Evolutionary conservation across 352 stramenopile genomes (phyloP).

Genomic region (Phytophthora ramorum): DNA sequence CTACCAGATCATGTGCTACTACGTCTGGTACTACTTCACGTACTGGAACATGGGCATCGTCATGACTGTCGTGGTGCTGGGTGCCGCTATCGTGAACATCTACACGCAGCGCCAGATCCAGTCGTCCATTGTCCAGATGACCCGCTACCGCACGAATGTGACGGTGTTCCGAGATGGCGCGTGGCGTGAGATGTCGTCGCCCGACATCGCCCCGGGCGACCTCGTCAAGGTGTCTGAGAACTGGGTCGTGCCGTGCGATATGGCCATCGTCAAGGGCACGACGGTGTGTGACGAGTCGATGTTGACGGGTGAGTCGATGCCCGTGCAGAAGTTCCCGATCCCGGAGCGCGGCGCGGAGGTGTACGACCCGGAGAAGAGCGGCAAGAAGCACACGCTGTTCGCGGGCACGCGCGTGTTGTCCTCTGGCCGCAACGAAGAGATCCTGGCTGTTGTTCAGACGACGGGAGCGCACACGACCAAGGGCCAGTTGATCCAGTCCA

Average conservation of each 20-base stretch:
- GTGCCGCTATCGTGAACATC: conserved; percentile 50
- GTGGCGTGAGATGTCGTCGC: conserved; percentile 43
- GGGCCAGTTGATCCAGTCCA: conserved; percentile 75
- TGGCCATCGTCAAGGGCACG: conserved; percentile 57
- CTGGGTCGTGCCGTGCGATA: conserved; percentile 60
- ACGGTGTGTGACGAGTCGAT: conserved; percentile 60
- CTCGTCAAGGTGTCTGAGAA: conserved; percentile 52
- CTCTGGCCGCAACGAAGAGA: conserved; percentile 50
- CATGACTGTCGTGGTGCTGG: conserved; percentile 45
- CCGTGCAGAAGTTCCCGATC: conserved; percentile 76
- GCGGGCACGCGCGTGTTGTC: conserved; percentile 69
- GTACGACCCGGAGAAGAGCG: conserved; percentile 47
- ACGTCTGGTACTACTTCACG: conserved; percentile 64
- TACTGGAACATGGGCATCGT: conserved; percentile 56
- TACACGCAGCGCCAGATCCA: conserved; percentile 52
- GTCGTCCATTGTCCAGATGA: conserved; percentile 51
- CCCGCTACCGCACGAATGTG: conserved; percentile 54
- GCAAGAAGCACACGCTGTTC: conserved; percentile 80
- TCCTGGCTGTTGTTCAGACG: conserved; percentile 65
- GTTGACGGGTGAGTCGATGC: conserved; percentile 73
- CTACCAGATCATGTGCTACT: conserved; percentile 67
- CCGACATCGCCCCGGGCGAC: conserved; percentile 53
- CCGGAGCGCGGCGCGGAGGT: conserved; percentile 36
- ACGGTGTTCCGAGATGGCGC: conserved; percentile 48
- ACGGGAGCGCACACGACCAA: conserved; percentile 79